Conservation (phyloP, 805 yeast species). For the Saccharomycopsis javanensis region DNA sequence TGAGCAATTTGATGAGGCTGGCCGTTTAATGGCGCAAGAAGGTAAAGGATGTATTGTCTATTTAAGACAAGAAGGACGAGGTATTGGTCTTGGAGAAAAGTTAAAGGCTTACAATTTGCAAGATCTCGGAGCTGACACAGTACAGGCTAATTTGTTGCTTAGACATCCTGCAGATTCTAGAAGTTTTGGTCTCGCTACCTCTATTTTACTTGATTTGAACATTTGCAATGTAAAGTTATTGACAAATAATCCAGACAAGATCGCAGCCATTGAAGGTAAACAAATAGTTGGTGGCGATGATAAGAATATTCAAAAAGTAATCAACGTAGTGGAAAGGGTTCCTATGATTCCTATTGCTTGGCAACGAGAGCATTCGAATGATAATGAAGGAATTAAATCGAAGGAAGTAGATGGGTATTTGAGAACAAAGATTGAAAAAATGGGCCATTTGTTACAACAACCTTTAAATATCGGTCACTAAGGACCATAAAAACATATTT, state of each 20-base stretch:
- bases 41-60: conserved; percentile 95
- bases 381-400: conserved; percentile 59
- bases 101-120: conserved; percentile 93
- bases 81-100: conserved; percentile 97
- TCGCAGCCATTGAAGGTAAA: conserved; percentile 87
- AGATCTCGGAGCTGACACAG: conserved; percentile 97
- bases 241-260: conserved; percentile 95
- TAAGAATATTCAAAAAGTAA: conserved; percentile 30
- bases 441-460: conserved; percentile 82
- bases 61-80: conserved; percentile 95
- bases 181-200: conserved; percentile 86
- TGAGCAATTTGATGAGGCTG: conserved; percentile 97
- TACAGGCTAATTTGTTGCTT: conserved; percentile 83
- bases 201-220: conserved; percentile 79
- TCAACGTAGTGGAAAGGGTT: conserved; percentile 76
- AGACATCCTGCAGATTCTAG: conserved; percentile 99
- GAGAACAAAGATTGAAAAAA: conserved; percentile 87
- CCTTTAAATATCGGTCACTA: conserved; percentile 24
- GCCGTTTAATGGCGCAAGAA: conserved; percentile 74
- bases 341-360: conserved; percentile 98
- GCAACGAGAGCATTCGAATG: conserved; percentile 33
- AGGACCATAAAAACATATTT: neutral
- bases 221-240: conserved; percentile 60
- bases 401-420: conserved; percentile 88
- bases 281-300: conserved; percentile 25